These are phyloP conservation scores for Fagopyrum esculentum DNA, from an alignment of 148 eudicot genomes.

Conservation along the genomic window DNA sequence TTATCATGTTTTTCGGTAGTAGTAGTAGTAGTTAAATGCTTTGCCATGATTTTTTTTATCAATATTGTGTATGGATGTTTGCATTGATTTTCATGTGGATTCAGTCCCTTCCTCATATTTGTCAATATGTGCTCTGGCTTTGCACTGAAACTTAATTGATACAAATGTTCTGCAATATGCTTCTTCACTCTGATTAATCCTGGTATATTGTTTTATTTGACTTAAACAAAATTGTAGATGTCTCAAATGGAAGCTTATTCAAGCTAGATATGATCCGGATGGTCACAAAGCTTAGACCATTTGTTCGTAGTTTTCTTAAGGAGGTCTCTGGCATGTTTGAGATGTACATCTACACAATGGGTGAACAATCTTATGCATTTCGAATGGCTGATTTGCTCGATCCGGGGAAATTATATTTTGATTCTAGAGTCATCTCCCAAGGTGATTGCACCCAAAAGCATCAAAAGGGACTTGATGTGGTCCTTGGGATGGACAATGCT, in stretches of 20 bases:
- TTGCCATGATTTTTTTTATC: not conserved
- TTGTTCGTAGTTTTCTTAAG: constrained; percentile 63
- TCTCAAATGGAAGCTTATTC: constrained; percentile 62
- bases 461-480: constrained; percentile 91
- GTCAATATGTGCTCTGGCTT: not conserved
- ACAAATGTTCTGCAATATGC: not conserved
- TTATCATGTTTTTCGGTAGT: not conserved
- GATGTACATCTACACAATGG: constrained; percentile 98
- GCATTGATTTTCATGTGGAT: not conserved
- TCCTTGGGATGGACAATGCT: constrained; percentile 77
- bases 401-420: constrained; percentile 49
- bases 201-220: not conserved
- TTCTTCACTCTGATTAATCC: not conserved
- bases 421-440: constrained; percentile 73
- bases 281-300: constrained; percentile 95
- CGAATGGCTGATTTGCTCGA: constrained; percentile 82
- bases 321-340: constrained; percentile 79
- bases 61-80: not conserved
- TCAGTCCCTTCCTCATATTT: not conserved
- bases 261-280: constrained; percentile 60
- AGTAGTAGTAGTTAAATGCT: not conserved
- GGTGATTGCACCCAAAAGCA: constrained; percentile 68
- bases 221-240: constrained; percentile 30
- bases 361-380: constrained; percentile 69
- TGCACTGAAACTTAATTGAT: not conserved